Evolutionary conservation across 148 eudicot species (phyloP).

Genomic region (Euryodendron excelsum): DNA sequence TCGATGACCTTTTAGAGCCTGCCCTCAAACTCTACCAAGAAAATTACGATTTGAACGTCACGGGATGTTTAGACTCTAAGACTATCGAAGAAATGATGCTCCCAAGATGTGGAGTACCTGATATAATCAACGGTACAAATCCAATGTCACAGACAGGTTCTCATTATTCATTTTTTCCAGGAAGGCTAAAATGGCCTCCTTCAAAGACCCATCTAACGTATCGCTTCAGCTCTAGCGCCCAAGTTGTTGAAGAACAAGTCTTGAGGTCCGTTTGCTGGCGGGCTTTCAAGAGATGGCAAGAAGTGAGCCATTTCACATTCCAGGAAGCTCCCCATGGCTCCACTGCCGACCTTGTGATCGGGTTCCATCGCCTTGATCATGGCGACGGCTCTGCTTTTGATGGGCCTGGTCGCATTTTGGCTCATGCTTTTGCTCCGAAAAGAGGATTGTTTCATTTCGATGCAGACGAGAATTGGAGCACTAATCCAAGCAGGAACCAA

Average conservation of each 20-base stretch:
- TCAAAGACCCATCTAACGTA: conserved; percentile 17
- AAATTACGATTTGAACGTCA: conserved; percentile 21
- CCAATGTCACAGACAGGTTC: conserved; percentile 18
- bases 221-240: not conserved
- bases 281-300: not conserved
- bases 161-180: conserved; percentile 15
- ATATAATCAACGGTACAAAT: conserved; percentile 12
- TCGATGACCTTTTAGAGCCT: conserved; percentile 25
- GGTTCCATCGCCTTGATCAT: not conserved
- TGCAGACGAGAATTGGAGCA: conserved; percentile 13
- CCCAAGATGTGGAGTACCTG: conserved; percentile 27
- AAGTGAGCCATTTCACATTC: not conserved
- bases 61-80: conserved; percentile 16
- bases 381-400: conserved; percentile 26
- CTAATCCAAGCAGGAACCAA: not conserved
- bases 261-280: not conserved
- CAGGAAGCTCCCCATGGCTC: not conserved
- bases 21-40: conserved; percentile 23
- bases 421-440: conserved; percentile 20
- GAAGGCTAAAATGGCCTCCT: conserved; percentile 15
- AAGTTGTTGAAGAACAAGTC: no score
- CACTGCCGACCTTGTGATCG: not conserved
- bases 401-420: not conserved
- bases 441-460: conserved; percentile 26
- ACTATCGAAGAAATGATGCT: conserved; percentile 13